Percentiles rank a stretch among this genome's conserved stretches.
phyloP scores from a whole-genome alignment of 352 stramenopile genomes.

The Phytophthora sp. region DNA sequence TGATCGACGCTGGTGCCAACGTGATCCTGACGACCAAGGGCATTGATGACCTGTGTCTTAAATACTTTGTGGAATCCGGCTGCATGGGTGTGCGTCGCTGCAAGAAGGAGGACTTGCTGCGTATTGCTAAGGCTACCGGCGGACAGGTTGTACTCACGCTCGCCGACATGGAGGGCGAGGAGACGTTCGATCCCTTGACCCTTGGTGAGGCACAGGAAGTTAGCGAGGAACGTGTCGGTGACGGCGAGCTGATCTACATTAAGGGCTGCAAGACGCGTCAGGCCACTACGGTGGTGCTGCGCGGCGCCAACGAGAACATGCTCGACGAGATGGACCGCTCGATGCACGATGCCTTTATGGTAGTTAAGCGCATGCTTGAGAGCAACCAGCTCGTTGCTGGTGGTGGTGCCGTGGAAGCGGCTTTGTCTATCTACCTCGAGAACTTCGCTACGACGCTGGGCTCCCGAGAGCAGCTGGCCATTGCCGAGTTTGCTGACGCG shows the following conservation, averaged over 20 bases:
- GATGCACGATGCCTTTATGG: constrained; percentile 98
- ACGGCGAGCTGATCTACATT: constrained; percentile 99
- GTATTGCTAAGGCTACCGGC: constrained; percentile 98
- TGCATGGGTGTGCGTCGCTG: constrained; percentile 97
- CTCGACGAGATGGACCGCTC: constrained; percentile 99
- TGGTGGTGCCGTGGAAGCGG: constrained; percentile 97
- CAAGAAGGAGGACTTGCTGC: constrained; percentile 98
- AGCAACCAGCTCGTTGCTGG: constrained; percentile 98
- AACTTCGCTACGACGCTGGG: constrained; percentile 97
- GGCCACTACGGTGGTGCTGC: constrained; percentile 97
- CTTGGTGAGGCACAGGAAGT: constrained; percentile 95
- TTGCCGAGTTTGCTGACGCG: constrained; percentile 98
- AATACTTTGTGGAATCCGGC: constrained; percentile 99
- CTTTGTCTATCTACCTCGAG: constrained; percentile 98
- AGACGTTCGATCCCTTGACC: constrained; percentile 95
- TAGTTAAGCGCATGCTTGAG: constrained; percentile 99
- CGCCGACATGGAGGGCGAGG: constrained; percentile 98
- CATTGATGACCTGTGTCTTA: constrained; percentile 99
- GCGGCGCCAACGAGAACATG: constrained; percentile 99
- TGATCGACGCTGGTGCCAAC: constrained; percentile 97
- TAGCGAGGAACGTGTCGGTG: constrained; percentile 96
- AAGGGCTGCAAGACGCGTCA: constrained; percentile 95
- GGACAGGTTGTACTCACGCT: constrained; percentile 97
- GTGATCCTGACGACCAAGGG: constrained; percentile 99
- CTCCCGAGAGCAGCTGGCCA: constrained; percentile 98